phyloP scores from a whole-genome alignment of 805 yeast species.

The Hanseniaspora guilliermondii region DNA sequence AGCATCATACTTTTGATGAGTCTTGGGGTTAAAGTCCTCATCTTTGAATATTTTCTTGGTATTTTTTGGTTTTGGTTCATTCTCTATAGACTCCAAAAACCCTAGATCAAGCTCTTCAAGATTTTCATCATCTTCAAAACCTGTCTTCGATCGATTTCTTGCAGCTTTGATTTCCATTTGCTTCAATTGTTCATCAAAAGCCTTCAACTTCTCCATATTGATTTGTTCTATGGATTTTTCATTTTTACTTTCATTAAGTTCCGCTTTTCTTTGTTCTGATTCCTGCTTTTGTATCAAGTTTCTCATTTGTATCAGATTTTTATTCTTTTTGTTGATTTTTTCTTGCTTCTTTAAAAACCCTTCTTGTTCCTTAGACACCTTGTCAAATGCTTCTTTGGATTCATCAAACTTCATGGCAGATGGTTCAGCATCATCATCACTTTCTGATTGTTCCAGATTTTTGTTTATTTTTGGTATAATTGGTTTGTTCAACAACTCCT shows the following conservation, averaged over 20 bases:
- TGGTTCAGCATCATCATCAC: constrained; percentile 33
- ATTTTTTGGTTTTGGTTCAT: constrained; percentile 17
- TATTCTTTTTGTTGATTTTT: constrained; percentile 20
- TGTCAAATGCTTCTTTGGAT: constrained; percentile 15
- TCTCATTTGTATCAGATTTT: constrained; percentile 21
- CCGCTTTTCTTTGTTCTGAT: constrained; percentile 18
- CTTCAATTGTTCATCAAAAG: constrained; percentile 27
- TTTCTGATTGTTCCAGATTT: constrained; percentile 14
- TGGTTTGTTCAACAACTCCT: constrained; percentile 15
- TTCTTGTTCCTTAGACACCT: constrained; percentile 18
- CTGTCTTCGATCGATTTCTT: not conserved
- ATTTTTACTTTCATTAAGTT: constrained; percentile 27
- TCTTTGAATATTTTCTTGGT: constrained; percentile 30
- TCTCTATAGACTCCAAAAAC: constrained; percentile 27
- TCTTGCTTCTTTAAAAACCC: constrained; percentile 22
- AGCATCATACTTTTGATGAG: constrained; percentile 5
- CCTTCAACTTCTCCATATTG: constrained; percentile 17
- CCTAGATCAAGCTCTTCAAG: constrained; percentile 33
- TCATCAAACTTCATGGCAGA: constrained; percentile 35
- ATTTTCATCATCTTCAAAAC: constrained; percentile 17
- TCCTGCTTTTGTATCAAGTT: constrained; percentile 17
- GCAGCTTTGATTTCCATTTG: constrained; percentile 17
- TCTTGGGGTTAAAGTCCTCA: constrained; percentile 15
- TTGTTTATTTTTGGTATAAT: constrained; percentile 4
- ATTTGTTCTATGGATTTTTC: constrained; percentile 18